These are phyloP conservation scores for maize (Zea mays) DNA, from an alignment of 176 grass and related monocot genomes.

Conservation along the genomic window DNA sequence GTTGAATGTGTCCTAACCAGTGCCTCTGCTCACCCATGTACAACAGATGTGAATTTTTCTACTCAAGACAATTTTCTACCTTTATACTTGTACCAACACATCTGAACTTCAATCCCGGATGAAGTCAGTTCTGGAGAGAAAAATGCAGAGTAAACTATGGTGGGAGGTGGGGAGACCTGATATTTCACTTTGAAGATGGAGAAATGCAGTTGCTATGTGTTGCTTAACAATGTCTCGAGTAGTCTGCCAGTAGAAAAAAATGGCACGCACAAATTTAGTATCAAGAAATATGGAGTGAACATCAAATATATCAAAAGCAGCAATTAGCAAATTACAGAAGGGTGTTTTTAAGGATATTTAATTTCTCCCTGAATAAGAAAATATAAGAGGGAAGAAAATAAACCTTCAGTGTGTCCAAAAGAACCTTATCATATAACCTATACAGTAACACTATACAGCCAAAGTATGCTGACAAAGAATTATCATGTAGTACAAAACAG, in stretches of 20 bases:
- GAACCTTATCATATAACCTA: conserved; percentile 8
- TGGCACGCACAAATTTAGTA: conserved; percentile 31
- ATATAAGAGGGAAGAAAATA: background rate
- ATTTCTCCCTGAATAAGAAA: conserved; percentile 17
- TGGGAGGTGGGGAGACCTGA: conserved; percentile 62
- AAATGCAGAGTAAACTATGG: conserved; percentile 26
- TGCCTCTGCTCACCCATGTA: conserved; percentile 63
- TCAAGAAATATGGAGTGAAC: conserved; percentile 23
- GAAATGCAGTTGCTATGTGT: conserved; percentile 70
- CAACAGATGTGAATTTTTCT: conserved; percentile 35
- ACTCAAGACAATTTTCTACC: conserved; percentile 3
- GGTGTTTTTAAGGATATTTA: conserved; percentile 25
- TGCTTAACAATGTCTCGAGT: conserved; percentile 77
- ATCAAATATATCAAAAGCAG: conserved; percentile 19
- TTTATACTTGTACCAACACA: conserved; percentile 20
- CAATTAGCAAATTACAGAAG: conserved; percentile 29
- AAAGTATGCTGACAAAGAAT: conserved; percentile 6
- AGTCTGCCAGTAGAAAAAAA: conserved; percentile 61
- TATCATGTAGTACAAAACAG: conserved; percentile 8
- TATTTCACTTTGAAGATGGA: conserved; percentile 90
- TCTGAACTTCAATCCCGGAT: background rate
- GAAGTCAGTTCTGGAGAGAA: conserved; percentile 24
- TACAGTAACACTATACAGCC: background rate
- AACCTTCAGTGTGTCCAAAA: conserved; percentile 4
- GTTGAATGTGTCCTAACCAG: conserved; percentile 53